phyloP scores from a whole-genome alignment of 495 filamentous ascomycete genomes.

The Melanomma pulvis-pyrius region DNA sequence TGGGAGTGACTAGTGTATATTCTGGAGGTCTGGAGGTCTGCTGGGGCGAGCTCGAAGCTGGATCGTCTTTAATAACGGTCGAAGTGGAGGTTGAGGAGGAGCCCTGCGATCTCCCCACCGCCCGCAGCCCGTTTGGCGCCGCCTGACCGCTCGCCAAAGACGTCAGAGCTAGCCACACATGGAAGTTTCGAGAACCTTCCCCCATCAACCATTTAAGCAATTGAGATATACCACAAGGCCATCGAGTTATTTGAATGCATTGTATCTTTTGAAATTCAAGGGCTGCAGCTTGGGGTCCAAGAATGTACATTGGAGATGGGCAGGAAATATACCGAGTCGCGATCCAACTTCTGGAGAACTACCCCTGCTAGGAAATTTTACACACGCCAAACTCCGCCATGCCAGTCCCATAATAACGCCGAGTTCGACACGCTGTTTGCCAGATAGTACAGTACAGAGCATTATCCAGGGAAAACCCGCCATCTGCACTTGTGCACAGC shows the following conservation, averaged over 20 bases:
- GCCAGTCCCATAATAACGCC: conserved; percentile 17
- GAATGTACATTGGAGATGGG: background rate
- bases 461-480: background rate
- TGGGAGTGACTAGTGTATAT: background rate
- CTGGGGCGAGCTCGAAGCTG: background rate
- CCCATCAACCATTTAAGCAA: background rate
- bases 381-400: conserved; percentile 27
- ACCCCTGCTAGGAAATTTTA: conserved; percentile 5
- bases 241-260: background rate
- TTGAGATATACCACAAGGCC: background rate
- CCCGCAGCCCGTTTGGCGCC: conserved; percentile 24
- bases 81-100: background rate
- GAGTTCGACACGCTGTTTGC: conserved; percentile 13
- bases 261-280: background rate
- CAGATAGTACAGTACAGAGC: conserved; percentile 22
- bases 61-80: conserved; percentile 10
- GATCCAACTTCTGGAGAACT: conserved; percentile 3
- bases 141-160: conserved; percentile 17
- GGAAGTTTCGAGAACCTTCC: conserved; percentile 34
- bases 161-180: conserved; percentile 26
- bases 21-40: background rate
- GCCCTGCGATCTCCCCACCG: conserved; percentile 7
- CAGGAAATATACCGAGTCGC: background rate
- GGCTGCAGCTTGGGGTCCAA: conserved; percentile 1
- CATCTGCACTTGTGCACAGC: background rate